These are phyloP conservation scores for Chaetomium globosum DNA, from an alignment of 2,329 filamentous ascomycete species.

Conservation along the genomic window DNA sequence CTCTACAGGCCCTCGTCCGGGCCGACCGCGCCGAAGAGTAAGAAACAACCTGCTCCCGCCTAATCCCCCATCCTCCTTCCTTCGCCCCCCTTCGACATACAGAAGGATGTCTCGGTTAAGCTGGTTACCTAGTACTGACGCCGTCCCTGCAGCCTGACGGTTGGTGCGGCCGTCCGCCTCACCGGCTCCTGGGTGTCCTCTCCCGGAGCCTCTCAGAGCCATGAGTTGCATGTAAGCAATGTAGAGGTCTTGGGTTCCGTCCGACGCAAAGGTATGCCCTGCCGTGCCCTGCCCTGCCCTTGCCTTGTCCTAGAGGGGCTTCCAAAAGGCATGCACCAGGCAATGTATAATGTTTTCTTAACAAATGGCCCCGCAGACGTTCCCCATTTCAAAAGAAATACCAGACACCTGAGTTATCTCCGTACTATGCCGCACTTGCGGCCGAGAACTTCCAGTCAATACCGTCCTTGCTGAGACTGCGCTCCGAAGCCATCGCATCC, in stretches of 20 bases:
- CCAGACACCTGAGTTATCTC: constrained; percentile 86
- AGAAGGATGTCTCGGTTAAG: constrained; percentile 35
- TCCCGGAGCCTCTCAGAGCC: constrained; percentile 67
- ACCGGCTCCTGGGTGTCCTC: constrained; percentile 76
- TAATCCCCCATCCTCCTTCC: neutral
- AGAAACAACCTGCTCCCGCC: constrained; percentile 38
- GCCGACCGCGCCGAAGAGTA: constrained; percentile 73
- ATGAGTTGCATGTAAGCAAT: constrained; percentile 76
- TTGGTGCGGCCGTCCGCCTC: constrained; percentile 77
- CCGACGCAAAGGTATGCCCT: constrained; percentile 70
- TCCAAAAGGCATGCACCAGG: neutral
- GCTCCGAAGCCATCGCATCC: constrained; percentile 75
- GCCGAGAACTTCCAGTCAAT: constrained; percentile 75
- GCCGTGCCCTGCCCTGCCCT: constrained; percentile 8
- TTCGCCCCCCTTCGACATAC: constrained; percentile 28
- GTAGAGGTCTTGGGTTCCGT: constrained; percentile 72
- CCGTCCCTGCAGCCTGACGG: constrained; percentile 65
- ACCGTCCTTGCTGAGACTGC: constrained; percentile 74
- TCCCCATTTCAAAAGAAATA: constrained; percentile 98
- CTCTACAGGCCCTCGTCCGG: constrained; percentile 79
- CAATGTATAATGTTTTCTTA: neutral
- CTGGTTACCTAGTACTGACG: constrained; percentile 38
- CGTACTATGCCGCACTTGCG: constrained; percentile 87
- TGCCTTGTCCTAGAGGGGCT: no score
- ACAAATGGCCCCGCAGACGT: constrained; percentile 61